Conservation (phyloP, 495 filamentous ascomycete species). For the Pyrenopolyporus hunteri region DNA sequence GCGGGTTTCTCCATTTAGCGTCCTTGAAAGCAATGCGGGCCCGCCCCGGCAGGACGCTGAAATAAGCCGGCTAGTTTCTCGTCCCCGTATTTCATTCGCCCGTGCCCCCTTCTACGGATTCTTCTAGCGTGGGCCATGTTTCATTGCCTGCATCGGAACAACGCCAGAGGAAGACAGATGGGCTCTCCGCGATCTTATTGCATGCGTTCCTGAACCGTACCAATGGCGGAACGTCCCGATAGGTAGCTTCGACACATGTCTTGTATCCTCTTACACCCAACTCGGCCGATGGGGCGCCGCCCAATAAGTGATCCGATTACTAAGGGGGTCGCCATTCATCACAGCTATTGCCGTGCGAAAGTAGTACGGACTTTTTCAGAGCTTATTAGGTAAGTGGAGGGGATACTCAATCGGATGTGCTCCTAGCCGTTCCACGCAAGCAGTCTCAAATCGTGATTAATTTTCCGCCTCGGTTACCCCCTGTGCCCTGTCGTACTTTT, state of each 20-base stretch:
- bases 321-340: conserved; percentile 11
- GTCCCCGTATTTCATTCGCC: conserved; percentile 19
- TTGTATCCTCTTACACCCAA: conserved; percentile 30
- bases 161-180: conserved; percentile 8
- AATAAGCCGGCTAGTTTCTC: conserved; percentile 33
- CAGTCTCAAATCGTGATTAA: conserved; percentile 40
- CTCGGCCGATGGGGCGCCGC: conserved; percentile 30
- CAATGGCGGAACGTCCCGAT: conserved; percentile 44
- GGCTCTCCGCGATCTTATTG: conserved; percentile 23
- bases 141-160: conserved; percentile 34
- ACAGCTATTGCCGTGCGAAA: conserved; percentile 33
- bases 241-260: conserved; percentile 31
- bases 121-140: conserved; percentile 36
- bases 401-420: conserved; percentile 30
- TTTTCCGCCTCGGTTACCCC: conserved; percentile 29
- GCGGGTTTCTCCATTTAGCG: conserved; percentile 24
- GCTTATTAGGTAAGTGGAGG: conserved; percentile 20
- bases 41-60: conserved; percentile 16
- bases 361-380: conserved; percentile 18
- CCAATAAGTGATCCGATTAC: conserved; percentile 21
- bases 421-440: conserved; percentile 34
- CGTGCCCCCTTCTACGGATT: conserved; percentile 25
- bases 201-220: conserved; percentile 27
- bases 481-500: conserved; percentile 19
- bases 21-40: conserved; percentile 16